phyloP scores from a whole-genome alignment of 163 green algal genomes.

The Scenedesmus sp. region DNA sequence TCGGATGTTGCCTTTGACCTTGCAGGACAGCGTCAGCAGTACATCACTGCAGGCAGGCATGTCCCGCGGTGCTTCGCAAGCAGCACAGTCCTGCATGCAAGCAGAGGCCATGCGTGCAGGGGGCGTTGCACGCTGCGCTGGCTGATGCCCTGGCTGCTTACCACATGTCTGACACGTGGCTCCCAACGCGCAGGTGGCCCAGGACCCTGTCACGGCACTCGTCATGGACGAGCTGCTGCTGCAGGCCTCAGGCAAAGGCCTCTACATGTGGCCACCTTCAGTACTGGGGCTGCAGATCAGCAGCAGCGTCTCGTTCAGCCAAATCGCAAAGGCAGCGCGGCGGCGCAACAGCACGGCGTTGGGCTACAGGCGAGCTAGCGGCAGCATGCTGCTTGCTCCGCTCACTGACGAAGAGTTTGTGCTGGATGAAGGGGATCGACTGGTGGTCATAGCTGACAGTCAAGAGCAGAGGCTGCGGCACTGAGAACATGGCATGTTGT shows the following conservation, averaged over 20 bases:
- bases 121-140: no score
- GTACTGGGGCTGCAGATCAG: not conserved
- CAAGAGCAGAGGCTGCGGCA: not conserved
- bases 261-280: slow-evolving; percentile 34
- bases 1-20: no score
- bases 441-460: slow-evolving; percentile 41
- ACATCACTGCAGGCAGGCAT: not conserved
- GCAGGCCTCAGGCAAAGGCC: not conserved
- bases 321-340: slow-evolving; percentile 2
- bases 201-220: not conserved
- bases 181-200: slow-evolving; percentile 14
- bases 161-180: not conserved
- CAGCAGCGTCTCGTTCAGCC: not conserved
- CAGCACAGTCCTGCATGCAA: not conserved
- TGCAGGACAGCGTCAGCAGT: no score
- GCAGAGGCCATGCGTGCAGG: no score
- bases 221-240: slow-evolving; percentile 47
- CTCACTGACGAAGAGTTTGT: not conserved
- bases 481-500: not conserved
- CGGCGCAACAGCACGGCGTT: slow-evolving; percentile 22
- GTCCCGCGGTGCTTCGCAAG: not conserved
- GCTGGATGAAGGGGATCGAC: slow-evolving; percentile 9
- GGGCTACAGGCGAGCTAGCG: slow-evolving; percentile 29
- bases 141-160: not conserved
- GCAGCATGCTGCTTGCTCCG: slow-evolving; percentile 44